Evolutionary conservation across 495 filamentous ascomycete species (phyloP).

Genomic region (Aspergillus sparsus): DNA sequence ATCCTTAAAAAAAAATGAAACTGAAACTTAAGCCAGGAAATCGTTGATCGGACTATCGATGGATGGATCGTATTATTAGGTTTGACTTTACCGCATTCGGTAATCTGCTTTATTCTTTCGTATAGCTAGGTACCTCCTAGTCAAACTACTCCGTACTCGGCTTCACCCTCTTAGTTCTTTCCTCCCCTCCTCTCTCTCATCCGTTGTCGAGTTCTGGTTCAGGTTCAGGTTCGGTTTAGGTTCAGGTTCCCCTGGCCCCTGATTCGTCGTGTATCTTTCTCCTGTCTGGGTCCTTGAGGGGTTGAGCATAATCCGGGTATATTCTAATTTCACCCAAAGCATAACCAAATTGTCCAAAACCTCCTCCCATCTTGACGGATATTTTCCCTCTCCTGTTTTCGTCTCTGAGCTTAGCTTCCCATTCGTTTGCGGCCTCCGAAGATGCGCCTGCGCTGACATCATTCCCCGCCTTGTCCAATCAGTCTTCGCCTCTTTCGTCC

Average conservation of each 20-base stretch:
- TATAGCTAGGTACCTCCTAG: background rate
- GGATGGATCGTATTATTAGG: slow-evolving; percentile 1
- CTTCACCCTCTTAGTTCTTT: background rate
- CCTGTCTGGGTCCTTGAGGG: background rate
- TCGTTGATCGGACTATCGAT: background rate
- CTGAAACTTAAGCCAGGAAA: background rate
- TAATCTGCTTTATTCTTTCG: slow-evolving; percentile 2
- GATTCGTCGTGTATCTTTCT: slow-evolving; percentile 4
- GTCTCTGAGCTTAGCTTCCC: background rate
- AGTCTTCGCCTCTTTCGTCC: background rate
- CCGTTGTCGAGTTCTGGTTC: no score
- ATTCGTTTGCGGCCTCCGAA: slow-evolving; percentile 12
- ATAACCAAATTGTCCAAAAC: background rate
- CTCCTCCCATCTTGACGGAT: background rate
- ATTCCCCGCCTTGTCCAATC: slow-evolving; percentile 6
- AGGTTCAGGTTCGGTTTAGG: background rate
- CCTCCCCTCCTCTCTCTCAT: background rate
- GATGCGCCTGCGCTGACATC: slow-evolving; percentile 7
- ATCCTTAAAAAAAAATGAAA: background rate
- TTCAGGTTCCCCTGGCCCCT: slow-evolving; percentile 8
- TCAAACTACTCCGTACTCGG: no score
- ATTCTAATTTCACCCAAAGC: background rate
- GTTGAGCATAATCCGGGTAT: no score
- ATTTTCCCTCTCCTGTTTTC: slow-evolving; percentile 1
- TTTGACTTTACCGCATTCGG: slow-evolving; percentile 10